phyloP scores from a whole-genome alignment of 2,329 filamentous ascomycete genomes.

The Aspergillus ustus region DNA sequence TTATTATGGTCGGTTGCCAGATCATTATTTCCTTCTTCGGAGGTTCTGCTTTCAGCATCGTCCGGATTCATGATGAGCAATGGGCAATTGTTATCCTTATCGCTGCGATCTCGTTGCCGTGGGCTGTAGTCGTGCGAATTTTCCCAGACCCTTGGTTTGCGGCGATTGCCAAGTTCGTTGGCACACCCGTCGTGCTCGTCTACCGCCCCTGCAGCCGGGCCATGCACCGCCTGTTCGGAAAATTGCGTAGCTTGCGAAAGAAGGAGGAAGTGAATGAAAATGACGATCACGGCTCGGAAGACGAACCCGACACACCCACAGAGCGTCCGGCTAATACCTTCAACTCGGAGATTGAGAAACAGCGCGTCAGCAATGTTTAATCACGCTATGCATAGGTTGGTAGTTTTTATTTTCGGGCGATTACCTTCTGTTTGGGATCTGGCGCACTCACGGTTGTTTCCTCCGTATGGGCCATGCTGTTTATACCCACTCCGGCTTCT shows the following conservation, averaged over 20 bases:
- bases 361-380: background rate
- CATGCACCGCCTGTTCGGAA: constrained; percentile 1
- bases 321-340: background rate
- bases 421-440: background rate
- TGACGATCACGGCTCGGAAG: background rate
- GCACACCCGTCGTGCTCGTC: constrained; percentile 14
- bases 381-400: background rate
- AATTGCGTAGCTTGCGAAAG: background rate
- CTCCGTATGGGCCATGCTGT: background rate
- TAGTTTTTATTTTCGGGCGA: background rate
- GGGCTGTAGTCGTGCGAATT: constrained; percentile 77
- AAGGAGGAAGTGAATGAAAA: background rate
- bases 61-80: constrained; percentile 68
- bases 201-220: constrained; percentile 15
- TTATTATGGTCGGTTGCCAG: constrained; percentile 84
- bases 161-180: constrained; percentile 11
- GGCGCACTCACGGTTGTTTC: background rate
- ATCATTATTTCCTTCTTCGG: constrained; percentile 86
- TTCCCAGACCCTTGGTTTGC: constrained; percentile 65
- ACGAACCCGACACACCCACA: too few species aligned
- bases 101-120: constrained; percentile 77
- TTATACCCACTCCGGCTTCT: background rate
- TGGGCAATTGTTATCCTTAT: constrained; percentile 86
- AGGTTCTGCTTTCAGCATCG: constrained; percentile 75
- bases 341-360: background rate